Evolutionary conservation across 495 filamentous ascomycete genomes (phyloP).

Genomic region (Lophium mytilinum): DNA sequence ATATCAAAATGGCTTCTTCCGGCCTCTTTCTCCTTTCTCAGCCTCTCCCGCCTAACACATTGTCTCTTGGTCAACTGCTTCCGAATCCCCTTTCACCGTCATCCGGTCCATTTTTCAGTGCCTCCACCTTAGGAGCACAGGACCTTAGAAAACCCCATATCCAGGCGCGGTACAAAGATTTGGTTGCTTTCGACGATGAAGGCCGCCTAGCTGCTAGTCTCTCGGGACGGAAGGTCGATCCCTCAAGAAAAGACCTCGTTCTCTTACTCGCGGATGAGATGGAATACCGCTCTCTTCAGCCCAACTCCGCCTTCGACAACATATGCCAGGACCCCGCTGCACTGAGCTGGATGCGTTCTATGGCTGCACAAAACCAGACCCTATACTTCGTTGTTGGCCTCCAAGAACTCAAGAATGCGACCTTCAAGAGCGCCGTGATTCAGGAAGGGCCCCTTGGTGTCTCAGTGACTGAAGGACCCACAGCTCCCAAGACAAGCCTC

Average conservation of each 20-base stretch:
- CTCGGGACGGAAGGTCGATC: background rate
- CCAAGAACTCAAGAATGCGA: constrained; percentile 15
- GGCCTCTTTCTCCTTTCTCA: constrained; percentile 9
- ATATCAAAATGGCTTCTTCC: constrained; percentile 4
- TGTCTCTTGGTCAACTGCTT: constrained; percentile 15
- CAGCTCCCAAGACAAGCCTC: background rate
- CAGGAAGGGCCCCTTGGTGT: constrained; percentile 1
- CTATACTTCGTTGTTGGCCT: constrained; percentile 17
- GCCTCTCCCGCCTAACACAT: constrained; percentile 4
- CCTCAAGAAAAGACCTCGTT: background rate
- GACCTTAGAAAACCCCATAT: background rate
- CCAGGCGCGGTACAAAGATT: constrained; percentile 6
- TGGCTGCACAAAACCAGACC: constrained; percentile 1
- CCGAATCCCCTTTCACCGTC: constrained; percentile 9
- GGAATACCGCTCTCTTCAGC: constrained; percentile 1
- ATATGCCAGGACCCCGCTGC: constrained; percentile 4
- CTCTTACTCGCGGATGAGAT: constrained; percentile 14
- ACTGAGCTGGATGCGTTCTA: constrained; percentile 1
- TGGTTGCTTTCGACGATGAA: constrained; percentile 8
- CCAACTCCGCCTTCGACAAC: constrained; percentile 6
- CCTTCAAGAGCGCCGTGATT: constrained; percentile 3
- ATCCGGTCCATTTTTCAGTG: constrained; percentile 3
- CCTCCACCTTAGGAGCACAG: background rate
- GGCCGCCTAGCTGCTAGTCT: constrained; percentile 10
- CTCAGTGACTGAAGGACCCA: constrained; percentile 2